Base-by-base conservation (phyloP, 1,284 basidiomycete genomes). In the Agaricales sp. region DNA sequence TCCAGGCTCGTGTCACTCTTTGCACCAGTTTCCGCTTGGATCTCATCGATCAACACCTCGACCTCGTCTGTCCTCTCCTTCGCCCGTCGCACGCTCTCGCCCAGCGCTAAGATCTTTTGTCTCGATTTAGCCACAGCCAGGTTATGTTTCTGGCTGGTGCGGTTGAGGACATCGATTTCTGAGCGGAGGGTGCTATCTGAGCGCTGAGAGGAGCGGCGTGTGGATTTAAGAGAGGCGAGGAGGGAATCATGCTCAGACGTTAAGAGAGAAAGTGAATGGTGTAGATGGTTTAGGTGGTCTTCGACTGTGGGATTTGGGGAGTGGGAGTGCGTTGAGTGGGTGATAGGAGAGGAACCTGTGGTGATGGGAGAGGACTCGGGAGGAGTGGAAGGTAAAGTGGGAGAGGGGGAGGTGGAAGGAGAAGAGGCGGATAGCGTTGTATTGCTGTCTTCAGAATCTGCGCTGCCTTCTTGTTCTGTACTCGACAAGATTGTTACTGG, bases 71-170 rank as follows among this genome's bases (percentile, higher is more conserved):
- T 73, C 1, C 74, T 70, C 1, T 74, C 74, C 30, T 79, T 71
- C 2, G 83, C 77, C 48, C 83, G 76, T 58, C 83, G 85, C 1
- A 81, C 77, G 1, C 85, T 79, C 58, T 90, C 86, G 59, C 87
- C 84, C 24, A 90, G 65, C 1, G 87, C 82, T 1, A 87, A 71
- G 11, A 82, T 76, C 57, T 87, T 88, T 61, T 89, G 86, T 26
- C 77, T 76, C 6, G 79, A 77, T 8, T 85, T 74, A 18, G 74
- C 69, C 58, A 90, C 87, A 0, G 72, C 73, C 2, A 75, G 70
- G 0, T 72, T 66, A 50, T 82, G 74, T 53, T 85, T 85, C 55
- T 90, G 87, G 2, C 80, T 77, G 1, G 83, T 74, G 1, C 83
- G 75, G 60, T 82, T 84, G 45, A 90, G 70, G 0, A 74, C 72